Conservation (phyloP, 805 yeast genomes). For the Cyberlindnera veronae region DNA sequence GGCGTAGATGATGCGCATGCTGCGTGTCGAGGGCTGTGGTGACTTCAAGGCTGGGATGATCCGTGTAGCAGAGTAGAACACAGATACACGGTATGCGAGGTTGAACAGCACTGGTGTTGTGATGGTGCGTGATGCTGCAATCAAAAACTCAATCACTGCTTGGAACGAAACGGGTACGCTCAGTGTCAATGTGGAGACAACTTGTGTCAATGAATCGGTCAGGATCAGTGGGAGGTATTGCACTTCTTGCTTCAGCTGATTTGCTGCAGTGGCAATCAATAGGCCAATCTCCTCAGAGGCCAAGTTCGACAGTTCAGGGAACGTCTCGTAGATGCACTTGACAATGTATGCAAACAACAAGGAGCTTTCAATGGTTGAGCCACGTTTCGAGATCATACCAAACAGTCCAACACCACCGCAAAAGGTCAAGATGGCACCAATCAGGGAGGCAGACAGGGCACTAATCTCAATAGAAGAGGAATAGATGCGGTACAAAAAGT, state of each 20-base stretch:
- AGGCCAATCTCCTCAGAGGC: slow-evolving; percentile 41
- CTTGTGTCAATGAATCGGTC: slow-evolving; percentile 26
- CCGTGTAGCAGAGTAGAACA: slow-evolving; percentile 88
- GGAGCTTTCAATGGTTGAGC: slow-evolving; percentile 89
- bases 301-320: slow-evolving; percentile 75
- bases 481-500: slow-evolving; percentile 80
- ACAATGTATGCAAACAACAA: slow-evolving; percentile 87
- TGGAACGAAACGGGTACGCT: slow-evolving; percentile 28
- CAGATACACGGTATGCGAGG: slow-evolving; percentile 79
- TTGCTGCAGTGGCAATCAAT: slow-evolving; percentile 34
- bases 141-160: slow-evolving; percentile 38
- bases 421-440: slow-evolving; percentile 81
- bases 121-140: slow-evolving; percentile 49
- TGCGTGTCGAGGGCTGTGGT: slow-evolving; percentile 26
- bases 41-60: slow-evolving; percentile 76
- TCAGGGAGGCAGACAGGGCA: slow-evolving; percentile 71
- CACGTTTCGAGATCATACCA: slow-evolving; percentile 80
- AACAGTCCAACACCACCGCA: slow-evolving; percentile 71
- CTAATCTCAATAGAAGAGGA: slow-evolving; percentile 62
- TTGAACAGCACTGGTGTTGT: slow-evolving; percentile 81
- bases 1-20: slow-evolving; percentile 64
- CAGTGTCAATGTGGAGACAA: slow-evolving; percentile 18
- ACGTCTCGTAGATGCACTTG: slow-evolving; percentile 87
- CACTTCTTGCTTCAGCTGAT: slow-evolving; percentile 31
- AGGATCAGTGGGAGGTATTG: slow-evolving; percentile 29